These are phyloP conservation scores for Calonectria pseudoreteaudii DNA, from an alignment of 2,329 filamentous ascomycete genomes.

Conservation along the genomic window DNA sequence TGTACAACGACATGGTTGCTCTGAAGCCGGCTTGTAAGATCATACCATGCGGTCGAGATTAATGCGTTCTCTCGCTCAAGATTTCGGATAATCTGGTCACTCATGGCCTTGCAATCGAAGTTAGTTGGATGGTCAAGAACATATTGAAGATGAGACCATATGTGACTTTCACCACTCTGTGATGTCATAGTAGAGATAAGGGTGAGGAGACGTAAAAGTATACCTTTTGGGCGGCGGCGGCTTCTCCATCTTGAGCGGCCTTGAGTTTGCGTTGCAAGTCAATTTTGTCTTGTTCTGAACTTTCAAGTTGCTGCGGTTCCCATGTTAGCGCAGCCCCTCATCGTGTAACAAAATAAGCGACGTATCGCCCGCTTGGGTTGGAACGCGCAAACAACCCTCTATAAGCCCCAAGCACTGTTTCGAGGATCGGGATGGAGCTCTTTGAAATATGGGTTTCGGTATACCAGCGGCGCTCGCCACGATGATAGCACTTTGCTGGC, in stretches of 20 bases:
- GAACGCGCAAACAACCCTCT: background rate
- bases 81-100: slow-evolving; percentile 71
- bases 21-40: slow-evolving; percentile 81
- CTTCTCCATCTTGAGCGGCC: slow-evolving; percentile 61
- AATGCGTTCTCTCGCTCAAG: slow-evolving; percentile 82
- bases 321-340: slow-evolving; percentile 29
- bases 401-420: background rate
- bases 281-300: slow-evolving; percentile 66
- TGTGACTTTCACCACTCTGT: background rate
- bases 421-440: background rate
- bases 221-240: slow-evolving; percentile 65
- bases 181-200: background rate
- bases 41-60: slow-evolving; percentile 88
- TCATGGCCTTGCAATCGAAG: slow-evolving; percentile 54
- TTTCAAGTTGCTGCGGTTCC: slow-evolving; percentile 65
- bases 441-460: background rate
- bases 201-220: slow-evolving; percentile 40
- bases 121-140: background rate
- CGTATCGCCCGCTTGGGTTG: background rate
- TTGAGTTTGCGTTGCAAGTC: slow-evolving; percentile 68
- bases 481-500: background rate
- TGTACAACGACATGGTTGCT: slow-evolving; percentile 86
- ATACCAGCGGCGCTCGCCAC: background rate
- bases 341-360: background rate
- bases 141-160: background rate